These are phyloP conservation scores for Clarireedia homoeocarpa DNA, from an alignment of 2,329 filamentous ascomycete species.

Conservation along the genomic window DNA sequence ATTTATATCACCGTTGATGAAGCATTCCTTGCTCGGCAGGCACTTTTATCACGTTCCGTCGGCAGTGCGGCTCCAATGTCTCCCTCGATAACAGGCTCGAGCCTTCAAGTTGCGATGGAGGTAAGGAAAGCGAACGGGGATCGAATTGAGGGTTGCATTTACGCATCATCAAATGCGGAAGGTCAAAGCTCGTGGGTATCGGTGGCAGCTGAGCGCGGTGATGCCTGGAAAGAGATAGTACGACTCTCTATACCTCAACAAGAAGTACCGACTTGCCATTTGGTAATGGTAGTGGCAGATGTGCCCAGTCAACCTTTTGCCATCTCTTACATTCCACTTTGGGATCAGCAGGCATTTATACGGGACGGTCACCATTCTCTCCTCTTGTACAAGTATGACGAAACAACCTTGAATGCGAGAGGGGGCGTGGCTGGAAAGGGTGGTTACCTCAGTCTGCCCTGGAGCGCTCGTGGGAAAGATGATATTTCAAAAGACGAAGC, in stretches of 20 bases:
- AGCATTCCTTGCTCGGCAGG: conserved; percentile 70
- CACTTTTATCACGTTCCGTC: conserved; percentile 54
- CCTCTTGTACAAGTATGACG: conserved; percentile 84
- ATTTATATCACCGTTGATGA: conserved; percentile 86
- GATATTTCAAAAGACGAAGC: conserved; percentile 63
- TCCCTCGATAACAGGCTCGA: conserved; percentile 54
- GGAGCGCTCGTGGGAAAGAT: conserved; percentile 61
- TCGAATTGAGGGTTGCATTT: conserved; percentile 82
- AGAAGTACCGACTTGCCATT: conserved; percentile 74
- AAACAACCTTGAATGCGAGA: conserved; percentile 66
- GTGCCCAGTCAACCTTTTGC: conserved; percentile 84
- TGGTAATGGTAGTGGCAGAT: conserved; percentile 86
- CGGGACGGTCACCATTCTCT: conserved; percentile 76
- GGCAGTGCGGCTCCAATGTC: conserved; percentile 71
- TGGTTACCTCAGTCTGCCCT: conserved; percentile 79
- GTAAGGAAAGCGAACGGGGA: conserved; percentile 73
- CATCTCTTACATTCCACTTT: conserved; percentile 85
- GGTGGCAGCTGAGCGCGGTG: conserved; percentile 67
- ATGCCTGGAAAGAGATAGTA: conserved; percentile 82
- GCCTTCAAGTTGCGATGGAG: conserved; percentile 83
- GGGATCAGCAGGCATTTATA: conserved; percentile 86
- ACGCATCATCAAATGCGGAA: conserved; percentile 71
- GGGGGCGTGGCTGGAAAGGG: conserved; percentile 62
- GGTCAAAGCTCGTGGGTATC: conserved; percentile 84
- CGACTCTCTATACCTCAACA: conserved; percentile 70